Conservation (phyloP, 2,329 filamentous ascomycete genomes). For the Aspergillus calidoustus region DNA sequence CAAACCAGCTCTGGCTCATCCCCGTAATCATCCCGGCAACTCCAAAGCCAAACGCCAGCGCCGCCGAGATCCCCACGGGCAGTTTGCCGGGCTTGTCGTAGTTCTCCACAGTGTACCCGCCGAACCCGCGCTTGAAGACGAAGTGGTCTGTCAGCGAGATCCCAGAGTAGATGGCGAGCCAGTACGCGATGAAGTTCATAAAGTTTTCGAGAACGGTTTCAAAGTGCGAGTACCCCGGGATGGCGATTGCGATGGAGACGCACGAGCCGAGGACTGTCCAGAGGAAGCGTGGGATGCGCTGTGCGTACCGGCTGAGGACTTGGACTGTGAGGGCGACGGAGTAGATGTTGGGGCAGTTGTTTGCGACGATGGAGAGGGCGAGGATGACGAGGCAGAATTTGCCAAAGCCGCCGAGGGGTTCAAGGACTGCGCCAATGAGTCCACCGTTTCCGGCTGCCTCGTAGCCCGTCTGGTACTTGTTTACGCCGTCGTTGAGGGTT, state of each 20-base stretch:
- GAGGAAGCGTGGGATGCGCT: slow-evolving; percentile 68
- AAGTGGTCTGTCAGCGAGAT: slow-evolving; percentile 70
- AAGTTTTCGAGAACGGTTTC: slow-evolving; percentile 70
- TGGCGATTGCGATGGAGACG: slow-evolving; percentile 70
- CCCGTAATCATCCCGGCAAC: slow-evolving; percentile 69
- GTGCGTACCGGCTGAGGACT: slow-evolving; percentile 63
- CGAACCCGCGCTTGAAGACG: slow-evolving; percentile 66
- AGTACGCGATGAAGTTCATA: slow-evolving; percentile 71
- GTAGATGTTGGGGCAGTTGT: slow-evolving; percentile 76
- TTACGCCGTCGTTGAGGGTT: slow-evolving; percentile 56
- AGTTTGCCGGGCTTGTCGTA: slow-evolving; percentile 64
- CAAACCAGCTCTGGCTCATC: slow-evolving; percentile 73
- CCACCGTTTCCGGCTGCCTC: slow-evolving; percentile 65
- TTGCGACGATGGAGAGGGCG: slow-evolving; percentile 69
- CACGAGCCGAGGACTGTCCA: slow-evolving; percentile 67
- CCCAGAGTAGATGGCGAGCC: slow-evolving; percentile 74
- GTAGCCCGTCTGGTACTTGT: slow-evolving; percentile 63
- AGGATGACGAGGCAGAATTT: slow-evolving; percentile 72
- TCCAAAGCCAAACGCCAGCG: slow-evolving; percentile 67
- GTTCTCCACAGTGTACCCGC: slow-evolving; percentile 61
- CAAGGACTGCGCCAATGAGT: slow-evolving; percentile 67
- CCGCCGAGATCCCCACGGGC: slow-evolving; percentile 67
- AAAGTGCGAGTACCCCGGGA: slow-evolving; percentile 71
- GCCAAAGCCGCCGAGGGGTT: slow-evolving; percentile 69
- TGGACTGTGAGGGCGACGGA: slow-evolving; percentile 70